These are phyloP conservation scores for Xylariaceae sp. DNA, from an alignment of 2,329 filamentous ascomycete genomes.

Conservation along the genomic window DNA sequence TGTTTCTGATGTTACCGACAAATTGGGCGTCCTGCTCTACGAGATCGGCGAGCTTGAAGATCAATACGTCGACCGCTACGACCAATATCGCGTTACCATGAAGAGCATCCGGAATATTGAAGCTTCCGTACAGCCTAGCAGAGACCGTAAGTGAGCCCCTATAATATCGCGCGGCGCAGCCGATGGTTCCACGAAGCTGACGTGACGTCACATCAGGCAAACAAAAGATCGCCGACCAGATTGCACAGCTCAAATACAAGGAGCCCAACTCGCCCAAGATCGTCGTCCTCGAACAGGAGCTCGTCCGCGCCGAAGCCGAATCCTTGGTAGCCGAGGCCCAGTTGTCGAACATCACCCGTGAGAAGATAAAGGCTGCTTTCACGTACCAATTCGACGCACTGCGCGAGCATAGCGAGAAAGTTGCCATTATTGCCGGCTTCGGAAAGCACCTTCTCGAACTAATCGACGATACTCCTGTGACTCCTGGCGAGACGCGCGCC, in stretches of 20 bases:
- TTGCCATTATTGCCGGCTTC: conserved; percentile 95
- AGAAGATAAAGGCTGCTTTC: conserved; percentile 98
- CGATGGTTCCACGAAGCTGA: not conserved
- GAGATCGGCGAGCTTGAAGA: conserved; percentile 98
- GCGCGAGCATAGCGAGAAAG: conserved; percentile 95
- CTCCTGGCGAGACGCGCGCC: conserved; percentile 89
- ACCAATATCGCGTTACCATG: conserved; percentile 98
- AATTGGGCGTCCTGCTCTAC: conserved; percentile 95
- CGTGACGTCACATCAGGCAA: conserved; percentile 61
- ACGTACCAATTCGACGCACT: conserved; percentile 97
- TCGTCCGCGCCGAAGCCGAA: conserved; percentile 96
- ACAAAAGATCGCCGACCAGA: conserved; percentile 98
- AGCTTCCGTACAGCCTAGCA: conserved; percentile 93
- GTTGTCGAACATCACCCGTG: conserved; percentile 97
- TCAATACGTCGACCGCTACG: conserved; percentile 97
- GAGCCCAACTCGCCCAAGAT: conserved; percentile 98
- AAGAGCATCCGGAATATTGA: conserved; percentile 99
- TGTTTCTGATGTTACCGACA: conserved; percentile 97
- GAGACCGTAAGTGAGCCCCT: conserved; percentile 82
- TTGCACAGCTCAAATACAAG: conserved; percentile 99
- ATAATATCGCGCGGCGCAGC: not conserved
- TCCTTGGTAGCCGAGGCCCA: conserved; percentile 98
- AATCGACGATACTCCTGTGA: conserved; percentile 94
- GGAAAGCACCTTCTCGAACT: conserved; percentile 98
- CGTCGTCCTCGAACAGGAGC: conserved; percentile 95